Evolutionary conservation across 2,329 filamentous ascomycete genomes (phyloP).

Genomic region (Aureobasidium vineae): DNA sequence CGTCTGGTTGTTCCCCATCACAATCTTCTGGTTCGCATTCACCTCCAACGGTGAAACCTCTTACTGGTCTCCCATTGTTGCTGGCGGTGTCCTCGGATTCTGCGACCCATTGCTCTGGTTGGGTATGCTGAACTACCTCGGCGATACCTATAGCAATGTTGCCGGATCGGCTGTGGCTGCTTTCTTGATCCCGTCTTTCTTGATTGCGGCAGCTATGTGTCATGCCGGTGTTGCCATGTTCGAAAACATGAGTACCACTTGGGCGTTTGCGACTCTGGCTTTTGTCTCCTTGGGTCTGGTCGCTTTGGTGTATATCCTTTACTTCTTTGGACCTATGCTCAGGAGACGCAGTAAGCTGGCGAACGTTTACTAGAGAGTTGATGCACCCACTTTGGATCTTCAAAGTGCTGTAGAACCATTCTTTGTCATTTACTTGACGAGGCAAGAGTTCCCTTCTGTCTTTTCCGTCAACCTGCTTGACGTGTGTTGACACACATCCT

Average conservation of each 20-base stretch:
- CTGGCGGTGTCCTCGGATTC: conserved; percentile 25
- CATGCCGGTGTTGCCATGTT: conserved; percentile 27
- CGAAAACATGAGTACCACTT: conserved; percentile 22
- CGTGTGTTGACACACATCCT: too few relatives aligned
- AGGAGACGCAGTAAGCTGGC: conserved; percentile 24
- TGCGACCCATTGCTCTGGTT: conserved; percentile 26
- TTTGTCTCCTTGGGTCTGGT: conserved; percentile 20
- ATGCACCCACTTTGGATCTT: too few relatives aligned
- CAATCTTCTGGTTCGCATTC: conserved; percentile 27
- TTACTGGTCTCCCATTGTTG: conserved; percentile 24
- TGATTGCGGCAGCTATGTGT: conserved; percentile 24
- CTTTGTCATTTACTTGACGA: too few relatives aligned
- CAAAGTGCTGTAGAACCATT: too few relatives aligned
- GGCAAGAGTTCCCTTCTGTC: too few relatives aligned
- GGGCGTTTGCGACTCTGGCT: conserved; percentile 24
- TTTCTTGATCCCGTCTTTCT: conserved; percentile 22
- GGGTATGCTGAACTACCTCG: conserved; percentile 23
- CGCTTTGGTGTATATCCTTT: conserved; percentile 22
- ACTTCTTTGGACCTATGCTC: conserved; percentile 19
- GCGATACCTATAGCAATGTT: conserved; percentile 24
- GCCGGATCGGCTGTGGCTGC: conserved; percentile 22
- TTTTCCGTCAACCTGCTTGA: not conserved
- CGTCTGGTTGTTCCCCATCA: conserved; percentile 24
- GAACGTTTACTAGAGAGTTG: not conserved
- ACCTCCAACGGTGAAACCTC: conserved; percentile 18